These are phyloP conservation scores for Smittium culicis DNA, from an alignment of 371 early-diverging fungal species.

Conservation along the genomic window DNA sequence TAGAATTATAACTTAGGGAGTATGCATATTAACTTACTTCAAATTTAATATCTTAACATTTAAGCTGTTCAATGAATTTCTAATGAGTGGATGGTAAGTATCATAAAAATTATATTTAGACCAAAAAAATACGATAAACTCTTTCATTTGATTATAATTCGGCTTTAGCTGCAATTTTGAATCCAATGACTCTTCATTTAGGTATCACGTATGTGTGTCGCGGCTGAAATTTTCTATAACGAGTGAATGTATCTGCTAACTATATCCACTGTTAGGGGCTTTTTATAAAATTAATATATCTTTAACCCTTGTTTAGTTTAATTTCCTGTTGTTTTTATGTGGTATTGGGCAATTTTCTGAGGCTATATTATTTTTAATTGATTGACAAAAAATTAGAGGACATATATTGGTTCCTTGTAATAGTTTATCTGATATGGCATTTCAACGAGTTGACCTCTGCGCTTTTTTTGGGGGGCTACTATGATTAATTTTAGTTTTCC, in stretches of 20 bases:
- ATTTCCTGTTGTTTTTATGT: too few relatives aligned
- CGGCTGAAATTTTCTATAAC: neutral
- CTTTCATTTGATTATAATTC: neutral
- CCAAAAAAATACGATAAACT: neutral
- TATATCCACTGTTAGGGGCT: neutral
- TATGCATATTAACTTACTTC: neutral
- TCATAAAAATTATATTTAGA: neutral
- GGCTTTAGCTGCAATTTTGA: neutral
- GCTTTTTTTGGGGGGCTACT: neutral
- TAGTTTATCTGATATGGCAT: neutral
- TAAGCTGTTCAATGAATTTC: neutral
- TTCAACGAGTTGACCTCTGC: neutral
- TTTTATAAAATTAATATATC: too few relatives aligned
- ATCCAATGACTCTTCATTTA: neutral
- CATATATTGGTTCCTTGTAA: neutral
- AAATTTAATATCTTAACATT: neutral
- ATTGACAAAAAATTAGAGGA: neutral
- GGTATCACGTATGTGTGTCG: neutral
- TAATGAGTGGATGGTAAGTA: neutral
- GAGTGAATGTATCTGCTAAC: neutral
- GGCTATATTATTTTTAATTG: too few relatives aligned
- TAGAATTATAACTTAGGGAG: neutral
- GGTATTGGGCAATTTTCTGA: too few relatives aligned
- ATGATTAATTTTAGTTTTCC: neutral
- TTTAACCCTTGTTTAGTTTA: too few relatives aligned